Conservation (phyloP, 805 yeast species). For the Zygoascus tannicola region DNA sequence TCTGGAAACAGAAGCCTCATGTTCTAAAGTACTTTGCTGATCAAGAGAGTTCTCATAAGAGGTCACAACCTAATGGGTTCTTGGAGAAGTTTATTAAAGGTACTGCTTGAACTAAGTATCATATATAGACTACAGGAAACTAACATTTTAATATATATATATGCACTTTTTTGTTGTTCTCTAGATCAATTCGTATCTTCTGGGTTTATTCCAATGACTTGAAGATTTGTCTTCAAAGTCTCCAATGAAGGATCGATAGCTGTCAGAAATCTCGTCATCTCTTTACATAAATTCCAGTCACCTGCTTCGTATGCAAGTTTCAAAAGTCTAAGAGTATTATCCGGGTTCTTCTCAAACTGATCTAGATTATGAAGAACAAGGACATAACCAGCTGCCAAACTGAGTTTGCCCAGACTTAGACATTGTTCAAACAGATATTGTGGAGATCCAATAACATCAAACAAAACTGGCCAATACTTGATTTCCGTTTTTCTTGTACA, state of each 20-base stretch:
- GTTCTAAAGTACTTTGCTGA: conserved; percentile 74
- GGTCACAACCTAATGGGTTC: conserved; percentile 47
- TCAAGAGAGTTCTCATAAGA: conserved; percentile 45
- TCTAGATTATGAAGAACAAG: conserved; percentile 30
- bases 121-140: background rate
- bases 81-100: conserved; percentile 50
- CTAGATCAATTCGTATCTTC: background rate
- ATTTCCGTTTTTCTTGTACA: conserved; percentile 54
- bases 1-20: conserved; percentile 86
- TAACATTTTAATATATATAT: too few species aligned
- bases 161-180: background rate
- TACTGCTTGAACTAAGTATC: conserved; percentile 14
- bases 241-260: conserved; percentile 26
- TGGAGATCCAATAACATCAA: conserved; percentile 29
- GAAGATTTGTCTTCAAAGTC: conserved; percentile 2
- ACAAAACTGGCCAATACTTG: conserved; percentile 40
- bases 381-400: conserved; percentile 34
- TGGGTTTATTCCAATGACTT: background rate
- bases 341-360: conserved; percentile 20
- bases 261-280: conserved; percentile 31
- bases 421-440: conserved; percentile 30
- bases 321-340: conserved; percentile 25
- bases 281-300: conserved; percentile 30
- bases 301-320: conserved; percentile 27
- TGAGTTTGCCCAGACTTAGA: conserved; percentile 25